Base-by-base conservation (phyloP, 257 asterid species). In the Nicotiana obtusifolia region DNA sequence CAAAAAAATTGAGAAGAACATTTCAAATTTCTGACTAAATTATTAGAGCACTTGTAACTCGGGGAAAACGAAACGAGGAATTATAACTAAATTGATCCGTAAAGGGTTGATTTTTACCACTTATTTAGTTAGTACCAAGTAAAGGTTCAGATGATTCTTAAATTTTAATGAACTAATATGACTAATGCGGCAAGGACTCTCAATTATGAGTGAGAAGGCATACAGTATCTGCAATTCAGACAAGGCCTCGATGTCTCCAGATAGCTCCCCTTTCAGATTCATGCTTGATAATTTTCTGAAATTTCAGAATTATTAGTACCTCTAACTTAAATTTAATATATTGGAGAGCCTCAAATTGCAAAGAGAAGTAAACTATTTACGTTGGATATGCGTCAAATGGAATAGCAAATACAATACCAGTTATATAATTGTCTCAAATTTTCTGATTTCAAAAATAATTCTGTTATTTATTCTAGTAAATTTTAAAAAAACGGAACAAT, bases 261-360 rank as follows among this genome's bases (percentile, higher is more conserved):
- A 54, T 37, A 56, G 44, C 31, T 26, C 41, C 3, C 84, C 84
- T 28, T 54, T 57, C 80, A 81, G 69, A 24, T 62, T 59, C 35
- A 78, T 60, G 69, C 82, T 59, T 33, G 82, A 60, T 22, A 78
- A 60, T 62, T 78, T 78, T 60, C 82, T 78, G 54, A 60, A 78
- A 33, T 59, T 41, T 35, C 10, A 56, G 59, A 35, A 78, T 56
- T 2, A 37, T 19, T 61, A 61, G 28, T 71, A 37, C 19, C 30
- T 71, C 16, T 15, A 22, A 20, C 30, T 22, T 64, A 49, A 62
- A 24, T 41, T 41, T 8, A 60, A 64, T 64, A 64, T 5, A 19
- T 64, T 64, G 13, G 17, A 61, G 16, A 61, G 66, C 33, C 66
- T 61, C 65, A 61, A 61, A 10, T n/a, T 24, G 28, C 35, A 61